Conservation (phyloP, 352 stramenopile species). For the Phytophthora quininea region DNA sequence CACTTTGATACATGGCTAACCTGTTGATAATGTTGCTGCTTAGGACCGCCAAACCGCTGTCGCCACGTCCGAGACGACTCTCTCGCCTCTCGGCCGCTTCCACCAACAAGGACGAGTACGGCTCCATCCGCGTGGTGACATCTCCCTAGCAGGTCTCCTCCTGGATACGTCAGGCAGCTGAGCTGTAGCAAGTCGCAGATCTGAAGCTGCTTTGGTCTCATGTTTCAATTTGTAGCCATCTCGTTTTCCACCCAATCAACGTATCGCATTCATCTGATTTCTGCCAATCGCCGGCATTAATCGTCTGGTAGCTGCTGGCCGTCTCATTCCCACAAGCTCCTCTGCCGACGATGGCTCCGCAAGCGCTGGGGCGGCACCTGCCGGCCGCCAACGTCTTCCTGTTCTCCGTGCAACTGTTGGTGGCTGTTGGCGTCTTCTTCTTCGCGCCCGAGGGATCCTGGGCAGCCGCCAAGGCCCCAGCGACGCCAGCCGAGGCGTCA, state of each 20-base stretch:
- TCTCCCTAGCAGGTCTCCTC: slow-evolving; percentile 10
- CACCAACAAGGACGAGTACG: slow-evolving; percentile 36
- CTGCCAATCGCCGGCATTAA: slow-evolving; percentile 26
- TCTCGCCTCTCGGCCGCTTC: slow-evolving; percentile 30
- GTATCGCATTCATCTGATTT: slow-evolving; percentile 4
- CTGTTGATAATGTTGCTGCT: slow-evolving; percentile 13
- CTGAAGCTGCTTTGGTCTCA: background rate
- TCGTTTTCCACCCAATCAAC: slow-evolving; percentile 22
- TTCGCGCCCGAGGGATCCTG: slow-evolving; percentile 44
- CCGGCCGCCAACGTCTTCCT: slow-evolving; percentile 40
- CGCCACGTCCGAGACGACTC: slow-evolving; percentile 10
- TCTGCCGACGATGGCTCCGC: slow-evolving; percentile 18
- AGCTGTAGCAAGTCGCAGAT: too few species aligned
- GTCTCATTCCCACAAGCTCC: background rate
- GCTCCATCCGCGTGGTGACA: slow-evolving; percentile 26
- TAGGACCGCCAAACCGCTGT: slow-evolving; percentile 17
- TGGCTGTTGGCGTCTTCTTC: slow-evolving; percentile 27
- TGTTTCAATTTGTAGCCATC: slow-evolving; percentile 17
- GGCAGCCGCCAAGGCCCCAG: slow-evolving; percentile 11
- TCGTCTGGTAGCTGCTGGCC: background rate
- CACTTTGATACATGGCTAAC: slow-evolving; percentile 20
- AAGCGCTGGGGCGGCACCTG: slow-evolving; percentile 26
- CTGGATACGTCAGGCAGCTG: too few species aligned
- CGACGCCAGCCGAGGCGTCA: slow-evolving; percentile 2
- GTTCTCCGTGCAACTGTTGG: slow-evolving; percentile 35